Conservation (phyloP, 2,329 filamentous ascomycete species). For the Penicillium expansum region DNA sequence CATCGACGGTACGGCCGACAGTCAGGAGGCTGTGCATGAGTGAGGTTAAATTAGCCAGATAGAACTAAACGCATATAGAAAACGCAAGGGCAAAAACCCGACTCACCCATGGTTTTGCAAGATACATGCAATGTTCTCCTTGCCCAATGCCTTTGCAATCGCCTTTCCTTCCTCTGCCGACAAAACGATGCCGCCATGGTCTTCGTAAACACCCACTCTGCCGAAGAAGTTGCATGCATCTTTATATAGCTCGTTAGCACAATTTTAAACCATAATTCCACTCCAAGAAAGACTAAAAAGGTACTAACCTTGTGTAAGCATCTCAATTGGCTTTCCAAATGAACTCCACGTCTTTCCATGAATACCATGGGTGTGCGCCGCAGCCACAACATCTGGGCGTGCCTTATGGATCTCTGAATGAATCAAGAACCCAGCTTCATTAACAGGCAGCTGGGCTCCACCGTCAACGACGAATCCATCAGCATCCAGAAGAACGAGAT, state of each 20-base stretch:
- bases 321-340: constrained; percentile 59
- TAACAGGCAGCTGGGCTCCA: constrained; percentile 40
- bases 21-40: constrained; percentile 35
- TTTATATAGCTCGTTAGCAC: constrained; percentile 9
- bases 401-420: constrained; percentile 59
- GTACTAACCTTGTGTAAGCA: constrained; percentile 56
- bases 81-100: not conserved
- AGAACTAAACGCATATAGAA: constrained; percentile 13
- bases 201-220: constrained; percentile 38
- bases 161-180: constrained; percentile 40
- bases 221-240: constrained; percentile 42
- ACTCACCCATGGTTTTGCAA: constrained; percentile 43
- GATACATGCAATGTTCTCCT: constrained; percentile 43
- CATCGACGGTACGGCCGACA: constrained; percentile 42
- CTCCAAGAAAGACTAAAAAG: not conserved
- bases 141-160: constrained; percentile 40
- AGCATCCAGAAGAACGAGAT: constrained; percentile 41
- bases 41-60: constrained; percentile 16
- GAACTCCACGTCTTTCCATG: constrained; percentile 62
- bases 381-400: constrained; percentile 57
- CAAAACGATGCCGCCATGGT: constrained; percentile 43
- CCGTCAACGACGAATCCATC: constrained; percentile 43
- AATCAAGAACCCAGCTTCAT: constrained; percentile 57
- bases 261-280: not conserved
- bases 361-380: constrained; percentile 58